Evolutionary conservation across 1,284 basidiomycete genomes (phyloP), one percentile per base, ranked within the genome.

Genomic region (Puccinia triticina): DNA sequence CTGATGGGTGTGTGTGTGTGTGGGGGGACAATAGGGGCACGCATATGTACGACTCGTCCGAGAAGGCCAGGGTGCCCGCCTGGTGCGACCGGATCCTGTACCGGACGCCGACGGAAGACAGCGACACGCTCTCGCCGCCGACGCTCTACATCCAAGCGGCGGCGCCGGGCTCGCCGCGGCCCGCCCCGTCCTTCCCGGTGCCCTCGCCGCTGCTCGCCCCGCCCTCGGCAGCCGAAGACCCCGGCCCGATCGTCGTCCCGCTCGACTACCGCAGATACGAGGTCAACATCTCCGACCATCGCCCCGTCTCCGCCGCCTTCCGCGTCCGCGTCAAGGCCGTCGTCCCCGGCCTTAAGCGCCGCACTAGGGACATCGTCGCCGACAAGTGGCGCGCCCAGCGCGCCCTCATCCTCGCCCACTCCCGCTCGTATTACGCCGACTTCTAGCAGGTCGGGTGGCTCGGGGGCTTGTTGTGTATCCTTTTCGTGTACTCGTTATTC

Each of bases 61-160:
- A 94, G 86, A 98, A 98, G 87, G 90, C 91, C 32, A 91, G 96
- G 0, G 90, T 92, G 11, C 96, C 96, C 0, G 94, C 96, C 0
- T 98, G 96, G 95, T 99, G 96, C 87, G 96, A 99, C 87, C 91
- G 96, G 10, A 91, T 98, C 32, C 88, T 98, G 57, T 97, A 93
- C 91, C 90, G 91, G n/a, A 89, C 91, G 50, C 89, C 90, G 7
- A 23, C 50, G 2, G 90, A 90, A 14, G 88, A 89, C 16, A 88
- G 87, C 40, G 89, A 92, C 11, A 91, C 95, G 79, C n/a, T n/a
- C 23, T 75, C 72, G 37, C 57, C 73, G 37, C 32, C 48, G 71
- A 73, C 71, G 71, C 2, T 86, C 90, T 90, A 85, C 94, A 83
- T 84, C 64, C 77, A 82, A 40, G 40, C n/a, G 64, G 34, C 29